Conservation (phyloP, 1,284 basidiomycete species). For the Cryptococcus hybrid region DNA sequence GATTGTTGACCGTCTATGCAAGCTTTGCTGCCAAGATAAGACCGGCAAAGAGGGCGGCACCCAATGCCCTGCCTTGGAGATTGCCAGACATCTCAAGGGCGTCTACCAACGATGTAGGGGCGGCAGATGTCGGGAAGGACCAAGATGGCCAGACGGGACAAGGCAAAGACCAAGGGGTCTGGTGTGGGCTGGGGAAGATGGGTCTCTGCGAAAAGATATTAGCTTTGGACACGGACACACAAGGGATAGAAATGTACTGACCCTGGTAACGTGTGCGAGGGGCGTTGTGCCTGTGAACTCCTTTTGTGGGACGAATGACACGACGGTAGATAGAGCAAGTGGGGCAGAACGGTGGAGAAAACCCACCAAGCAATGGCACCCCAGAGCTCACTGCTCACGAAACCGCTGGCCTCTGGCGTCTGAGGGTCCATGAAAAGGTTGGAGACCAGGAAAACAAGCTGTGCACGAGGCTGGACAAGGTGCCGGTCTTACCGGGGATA, state of each 20-base stretch:
- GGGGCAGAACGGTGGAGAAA: constrained; percentile 44
- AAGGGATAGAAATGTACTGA: constrained; percentile 11
- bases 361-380: constrained; percentile 46
- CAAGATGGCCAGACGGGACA: constrained; percentile 44
- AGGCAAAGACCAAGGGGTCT: constrained; percentile 43
- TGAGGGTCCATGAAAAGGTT: constrained; percentile 23
- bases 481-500: constrained; percentile 20
- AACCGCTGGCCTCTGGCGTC: constrained; percentile 28
- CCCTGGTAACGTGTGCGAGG: constrained; percentile 29
- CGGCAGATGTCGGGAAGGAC: constrained; percentile 42
- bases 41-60: constrained; percentile 38
- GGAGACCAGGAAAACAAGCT: constrained; percentile 44
- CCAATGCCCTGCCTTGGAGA: constrained; percentile 41
- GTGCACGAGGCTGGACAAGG: constrained; percentile 32
- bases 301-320: constrained; percentile 40
- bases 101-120: constrained; percentile 37
- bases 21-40: constrained; percentile 27
- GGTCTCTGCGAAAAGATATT: constrained; percentile 6
- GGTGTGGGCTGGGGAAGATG: constrained; percentile 31
- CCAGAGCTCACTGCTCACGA: constrained; percentile 30
- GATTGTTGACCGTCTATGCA: too few species aligned
- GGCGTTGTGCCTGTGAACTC: constrained; percentile 17
- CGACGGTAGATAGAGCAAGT: constrained; percentile 35
- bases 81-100: constrained; percentile 43
- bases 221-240: neutral